A percentile compares a stretch with the other conserved stretches of the same genome.
Evolutionary conservation across 2,329 filamentous ascomycete species (phyloP).

Genomic region (Xylariomycetidae sp.): DNA sequence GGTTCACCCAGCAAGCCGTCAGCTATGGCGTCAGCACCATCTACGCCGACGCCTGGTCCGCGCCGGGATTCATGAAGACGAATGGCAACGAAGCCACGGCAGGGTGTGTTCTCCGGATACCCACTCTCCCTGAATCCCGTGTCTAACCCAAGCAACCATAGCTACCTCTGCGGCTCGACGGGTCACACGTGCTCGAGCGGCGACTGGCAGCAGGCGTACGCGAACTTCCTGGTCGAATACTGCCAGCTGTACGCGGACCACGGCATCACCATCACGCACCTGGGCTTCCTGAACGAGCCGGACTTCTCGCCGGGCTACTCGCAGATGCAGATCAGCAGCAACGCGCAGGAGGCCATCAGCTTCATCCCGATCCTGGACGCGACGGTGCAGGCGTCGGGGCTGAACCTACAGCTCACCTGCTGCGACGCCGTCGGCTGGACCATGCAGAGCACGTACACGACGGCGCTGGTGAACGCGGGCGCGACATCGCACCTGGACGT

Average conservation of each 20-base stretch:
- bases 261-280: slow-evolving; percentile 36
- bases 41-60: slow-evolving; percentile 40
- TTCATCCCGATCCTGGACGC: slow-evolving; percentile 30
- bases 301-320: slow-evolving; percentile 31
- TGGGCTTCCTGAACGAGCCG: slow-evolving; percentile 42
- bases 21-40: slow-evolving; percentile 31
- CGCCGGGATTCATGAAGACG: slow-evolving; percentile 42
- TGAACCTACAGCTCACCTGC: slow-evolving; percentile 31
- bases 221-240: slow-evolving; percentile 41
- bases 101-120: slow-evolving; percentile 7
- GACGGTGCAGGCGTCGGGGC: slow-evolving; percentile 31
- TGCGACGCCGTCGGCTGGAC: slow-evolving; percentile 31
- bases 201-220: slow-evolving; percentile 42
- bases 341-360: slow-evolving; percentile 24
- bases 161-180: slow-evolving; percentile 32
- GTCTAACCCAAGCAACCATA: background rate
- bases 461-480: slow-evolving; percentile 7
- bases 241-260: slow-evolving; percentile 37
- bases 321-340: slow-evolving; percentile 27
- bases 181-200: slow-evolving; percentile 31
- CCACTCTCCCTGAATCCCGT: background rate
- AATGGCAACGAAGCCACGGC: slow-evolving; percentile 27
- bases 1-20: slow-evolving; percentile 42
- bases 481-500: slow-evolving; percentile 7
- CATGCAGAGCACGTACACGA: slow-evolving; percentile 8